Base-by-base conservation (phyloP, 2,329 filamentous ascomycete genomes). In the Hypoxylon rubiginosum region DNA sequence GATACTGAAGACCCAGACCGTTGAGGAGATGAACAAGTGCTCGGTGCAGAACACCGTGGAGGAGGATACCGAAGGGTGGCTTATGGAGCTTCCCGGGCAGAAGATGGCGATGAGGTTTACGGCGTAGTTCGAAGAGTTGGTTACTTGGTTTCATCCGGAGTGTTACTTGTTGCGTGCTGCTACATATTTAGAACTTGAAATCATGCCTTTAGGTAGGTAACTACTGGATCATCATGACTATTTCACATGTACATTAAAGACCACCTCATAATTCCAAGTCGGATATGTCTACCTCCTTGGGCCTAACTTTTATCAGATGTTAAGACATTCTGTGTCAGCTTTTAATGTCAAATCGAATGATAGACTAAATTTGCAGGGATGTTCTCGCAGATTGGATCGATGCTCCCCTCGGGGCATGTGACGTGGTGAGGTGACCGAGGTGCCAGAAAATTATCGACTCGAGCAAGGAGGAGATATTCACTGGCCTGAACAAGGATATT, bases 11-110 rank as follows among this genome's bases (percentile, higher is more conserved):
- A 74, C 73, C 15, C 77, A 79, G 76, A 68, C 67, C 19, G 74
- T 78, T 2, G 69, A 66, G 7, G 67, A 72, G 15, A 78, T 78
- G 73, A 79, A 79, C 51, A 66, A 71, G 61, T 79, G 78, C 65
- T 49, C 49, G 1, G 76, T 78, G 4, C 64, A 73, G 69, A 71
- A 67, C 36, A 66, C 72, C 19, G 76, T 78, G 3, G 56, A 58
- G 0, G 77, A 79, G 70, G 71, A 76, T 24, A 69, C 77, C 7
- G 76, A 79, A 57, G 72, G 76, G 3, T 66, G 63, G 63, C 48
- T 66, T 10, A 55, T 53, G 13, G 63, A 66, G 43, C 63, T 66
- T 21, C 58, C 58, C 4, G 63, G 63, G 3, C 58, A 66, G 43
- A 62, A 58, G 34, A 55, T 58, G 49, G 32, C 21, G 21, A 60